phyloP scores from a whole-genome alignment of 208 protist species.

The Trypanosoma congolense region DNA sequence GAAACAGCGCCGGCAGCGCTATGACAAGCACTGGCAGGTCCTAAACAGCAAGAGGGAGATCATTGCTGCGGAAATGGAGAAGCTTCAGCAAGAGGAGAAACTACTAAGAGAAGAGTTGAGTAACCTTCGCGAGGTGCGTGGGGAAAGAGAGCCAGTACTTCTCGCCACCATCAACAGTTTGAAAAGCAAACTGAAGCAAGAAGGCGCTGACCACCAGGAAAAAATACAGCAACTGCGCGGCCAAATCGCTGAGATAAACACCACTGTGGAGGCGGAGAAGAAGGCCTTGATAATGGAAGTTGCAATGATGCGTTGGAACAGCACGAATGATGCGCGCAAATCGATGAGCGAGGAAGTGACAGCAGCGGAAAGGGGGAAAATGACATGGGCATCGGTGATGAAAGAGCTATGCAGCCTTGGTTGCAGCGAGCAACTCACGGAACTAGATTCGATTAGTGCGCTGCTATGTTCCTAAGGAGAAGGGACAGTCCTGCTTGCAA shows the following conservation, averaged over 20 bases:
- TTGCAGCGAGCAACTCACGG: slow-evolving; percentile 37
- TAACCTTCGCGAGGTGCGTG: slow-evolving; percentile 39
- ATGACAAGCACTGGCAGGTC: slow-evolving; percentile 60
- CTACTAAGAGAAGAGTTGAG: slow-evolving; percentile 34
- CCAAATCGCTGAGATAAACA: slow-evolving; percentile 39
- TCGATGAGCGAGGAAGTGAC: slow-evolving; percentile 48
- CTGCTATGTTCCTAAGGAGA: slow-evolving; percentile 22
- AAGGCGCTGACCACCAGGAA: slow-evolving; percentile 43
- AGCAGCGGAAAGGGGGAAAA: slow-evolving; percentile 54
- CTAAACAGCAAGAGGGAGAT: slow-evolving; percentile 47
- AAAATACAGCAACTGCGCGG: slow-evolving; percentile 36
- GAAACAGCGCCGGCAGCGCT: slow-evolving; percentile 54
- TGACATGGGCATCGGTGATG: slow-evolving; percentile 63
- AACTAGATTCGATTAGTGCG: slow-evolving; percentile 36
- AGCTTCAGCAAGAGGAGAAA: slow-evolving; percentile 52
- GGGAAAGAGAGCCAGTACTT: slow-evolving; percentile 52
- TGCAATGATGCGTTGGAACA: slow-evolving; percentile 63
- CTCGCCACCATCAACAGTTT: slow-evolving; percentile 38
- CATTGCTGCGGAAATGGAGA: slow-evolving; percentile 30
- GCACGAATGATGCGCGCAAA: slow-evolving; percentile 54
- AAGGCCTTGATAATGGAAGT: slow-evolving; percentile 76
- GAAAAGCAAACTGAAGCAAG: slow-evolving; percentile 36
- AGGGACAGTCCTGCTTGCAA: too few species aligned
- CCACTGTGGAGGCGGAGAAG: slow-evolving; percentile 52
- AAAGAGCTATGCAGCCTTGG: slow-evolving; percentile 49